These are phyloP conservation scores for Colletotrichum acutatum DNA, from an alignment of 2,329 filamentous ascomycete species.

Conservation along the genomic window DNA sequence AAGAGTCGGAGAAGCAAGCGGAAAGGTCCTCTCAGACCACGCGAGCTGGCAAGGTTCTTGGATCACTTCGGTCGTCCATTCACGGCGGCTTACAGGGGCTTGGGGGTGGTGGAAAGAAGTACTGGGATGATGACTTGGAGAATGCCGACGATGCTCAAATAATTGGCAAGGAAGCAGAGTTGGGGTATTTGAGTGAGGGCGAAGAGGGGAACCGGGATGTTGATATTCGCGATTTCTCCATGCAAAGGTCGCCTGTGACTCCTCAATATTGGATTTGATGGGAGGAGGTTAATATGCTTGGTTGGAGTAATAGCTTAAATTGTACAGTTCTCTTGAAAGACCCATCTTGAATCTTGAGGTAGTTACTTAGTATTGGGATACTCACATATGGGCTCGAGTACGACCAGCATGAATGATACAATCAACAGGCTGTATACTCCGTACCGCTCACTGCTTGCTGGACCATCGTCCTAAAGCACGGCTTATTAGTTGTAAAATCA, in stretches of 20 bases:
- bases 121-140: conserved; percentile 17
- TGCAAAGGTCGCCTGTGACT: neutral
- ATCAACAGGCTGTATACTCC: too few species aligned
- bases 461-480: too few species aligned
- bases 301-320: neutral
- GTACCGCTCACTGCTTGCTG: too few species aligned
- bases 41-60: neutral
- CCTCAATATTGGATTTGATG: conserved; percentile 24
- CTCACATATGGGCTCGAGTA: too few species aligned
- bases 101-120: neutral
- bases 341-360: too few species aligned
- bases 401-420: too few species aligned
- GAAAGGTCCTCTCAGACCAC: neutral
- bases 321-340: neutral
- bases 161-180: neutral
- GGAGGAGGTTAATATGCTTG: too few species aligned
- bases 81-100: neutral
- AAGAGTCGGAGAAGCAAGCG: neutral
- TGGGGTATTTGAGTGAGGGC: neutral
- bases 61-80: conserved; percentile 13
- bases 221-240: neutral
- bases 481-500: too few species aligned
- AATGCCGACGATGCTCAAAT: neutral
- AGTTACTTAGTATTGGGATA: too few species aligned
- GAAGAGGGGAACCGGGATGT: conserved; percentile 3